Base-by-base conservation (phyloP, 306 rosid species). In the Cicer pinnatifidum region DNA sequence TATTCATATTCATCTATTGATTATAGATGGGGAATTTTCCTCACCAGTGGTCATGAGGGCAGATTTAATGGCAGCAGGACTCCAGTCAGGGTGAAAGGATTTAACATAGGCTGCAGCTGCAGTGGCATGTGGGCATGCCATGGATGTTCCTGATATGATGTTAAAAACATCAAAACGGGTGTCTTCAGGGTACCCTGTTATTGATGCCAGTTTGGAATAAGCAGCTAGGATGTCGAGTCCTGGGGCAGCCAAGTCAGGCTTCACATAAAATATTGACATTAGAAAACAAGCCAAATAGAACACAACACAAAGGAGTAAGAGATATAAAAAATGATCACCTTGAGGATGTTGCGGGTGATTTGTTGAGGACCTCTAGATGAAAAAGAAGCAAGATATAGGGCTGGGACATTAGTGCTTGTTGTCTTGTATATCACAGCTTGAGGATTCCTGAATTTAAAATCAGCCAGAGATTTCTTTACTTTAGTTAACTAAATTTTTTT, bases 31-130 rank as follows among this genome's bases (percentile, higher is more conserved):
- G 11, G 11, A 35, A 2, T 74, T 61, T 19, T 13, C 37, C 71
- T 75, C 67, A 93, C 97, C 97, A 1, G 96, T 87, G 76, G 97
- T 93, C 92, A 90, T 90, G 76, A 93, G 89, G 74, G 98, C 93
- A 6, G 98, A 93, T 86, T 90, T 93, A 82, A 93, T 79, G n/a
- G 98, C 97, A 33, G 97, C 92, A 11, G 97, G 97, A 39, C 87
- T 87, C 98, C 98, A 90, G 9, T 86, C 82, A 6, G 96, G 96
- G 81, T 93, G 98, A 83, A 89, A 86, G 71, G 96, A 80, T 81
- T 89, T 89, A 91, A 90, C 86, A 54, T 83, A 89, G 37, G 93
- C 96, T 6, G 96, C 96, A 9, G 96, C 86, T 0, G 89, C 96
- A 1, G 81, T n/a, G 20, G 64, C 98, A 69, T 93, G 98, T 8